Evolutionary conservation across 1,139 yeast genomes (phyloP).

Genomic region (Lodderomyces theae): DNA sequence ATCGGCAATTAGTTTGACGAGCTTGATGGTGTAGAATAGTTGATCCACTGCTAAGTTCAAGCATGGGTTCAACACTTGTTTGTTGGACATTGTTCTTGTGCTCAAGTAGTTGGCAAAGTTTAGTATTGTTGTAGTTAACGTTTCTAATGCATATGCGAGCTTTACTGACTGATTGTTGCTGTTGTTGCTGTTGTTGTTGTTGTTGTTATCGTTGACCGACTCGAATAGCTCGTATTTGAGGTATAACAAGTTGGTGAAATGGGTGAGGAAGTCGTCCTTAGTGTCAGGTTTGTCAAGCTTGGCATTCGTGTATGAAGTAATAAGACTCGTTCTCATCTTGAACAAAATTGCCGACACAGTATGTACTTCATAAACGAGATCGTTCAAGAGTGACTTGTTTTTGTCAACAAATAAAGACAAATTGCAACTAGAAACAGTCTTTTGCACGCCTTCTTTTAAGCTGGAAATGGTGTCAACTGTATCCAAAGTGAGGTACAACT

Average conservation of each 20-base stretch:
- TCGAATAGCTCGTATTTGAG: conserved; percentile 23
- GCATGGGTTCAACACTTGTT: conserved; percentile 28
- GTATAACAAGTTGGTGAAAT: conserved; percentile 13
- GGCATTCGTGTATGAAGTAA: neutral
- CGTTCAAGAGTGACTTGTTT: neutral
- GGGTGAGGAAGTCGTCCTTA: conserved; percentile 2
- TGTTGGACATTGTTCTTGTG: conserved; percentile 7
- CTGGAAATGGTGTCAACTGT: conserved; percentile 44
- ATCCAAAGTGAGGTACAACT: conserved; percentile 47
- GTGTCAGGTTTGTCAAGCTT: neutral
- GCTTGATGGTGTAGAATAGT: conserved; percentile 33
- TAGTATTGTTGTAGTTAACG: conserved; percentile 36
- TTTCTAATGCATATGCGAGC: conserved; percentile 25
- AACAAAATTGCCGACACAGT: neutral
- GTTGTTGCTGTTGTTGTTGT: too few species aligned
- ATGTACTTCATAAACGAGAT: neutral
- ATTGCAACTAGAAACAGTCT: neutral
- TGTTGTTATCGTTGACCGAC: too few species aligned
- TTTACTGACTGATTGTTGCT: conserved; percentile 16
- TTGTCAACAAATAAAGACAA: conserved; percentile 1
- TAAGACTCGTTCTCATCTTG: neutral
- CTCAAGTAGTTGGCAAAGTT: conserved; percentile 29
- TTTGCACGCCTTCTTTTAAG: conserved; percentile 2
- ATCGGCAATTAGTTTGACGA: conserved; percentile 37
- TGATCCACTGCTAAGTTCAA: conserved; percentile 37